A percentile compares a stretch with the other conserved stretches of the same genome.
phyloP scores from a whole-genome alignment of 495 filamentous ascomycete species.

The Xylaria scruposa region DNA sequence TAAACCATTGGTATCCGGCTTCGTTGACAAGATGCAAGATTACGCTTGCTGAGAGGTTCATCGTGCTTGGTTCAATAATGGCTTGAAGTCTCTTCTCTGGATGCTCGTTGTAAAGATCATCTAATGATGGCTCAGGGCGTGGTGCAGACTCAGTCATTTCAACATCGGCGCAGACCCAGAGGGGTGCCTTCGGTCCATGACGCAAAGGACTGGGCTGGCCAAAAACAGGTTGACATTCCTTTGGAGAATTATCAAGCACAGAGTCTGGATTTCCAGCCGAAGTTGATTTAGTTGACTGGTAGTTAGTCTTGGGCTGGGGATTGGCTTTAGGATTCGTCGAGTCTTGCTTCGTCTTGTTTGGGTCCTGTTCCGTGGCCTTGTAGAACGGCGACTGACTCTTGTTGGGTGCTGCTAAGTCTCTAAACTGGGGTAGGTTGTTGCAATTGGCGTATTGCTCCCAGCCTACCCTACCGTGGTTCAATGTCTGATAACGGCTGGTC shows the following conservation, averaged over 20 bases:
- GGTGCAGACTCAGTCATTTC: not conserved
- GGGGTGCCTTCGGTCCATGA: not conserved
- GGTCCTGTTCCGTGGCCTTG: not conserved
- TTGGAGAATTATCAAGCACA: not conserved
- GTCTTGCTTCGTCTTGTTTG: not conserved
- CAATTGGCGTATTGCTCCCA: conserved; percentile 11
- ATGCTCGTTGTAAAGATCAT: conserved; percentile 26
- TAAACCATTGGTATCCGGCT: conserved; percentile 27
- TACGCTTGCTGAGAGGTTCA: conserved; percentile 13
- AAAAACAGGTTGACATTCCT: not conserved
- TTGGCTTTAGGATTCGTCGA: not conserved
- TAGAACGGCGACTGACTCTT: not conserved
- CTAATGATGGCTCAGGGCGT: conserved; percentile 9
- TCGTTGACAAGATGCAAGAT: conserved; percentile 26
- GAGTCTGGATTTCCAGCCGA: not conserved
- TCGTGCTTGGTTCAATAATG: not conserved
- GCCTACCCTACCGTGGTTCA: not conserved
- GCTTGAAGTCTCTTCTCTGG: conserved; percentile 26
- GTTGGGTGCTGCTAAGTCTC: not conserved
- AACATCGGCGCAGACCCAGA: not conserved
- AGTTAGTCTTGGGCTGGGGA: not conserved
- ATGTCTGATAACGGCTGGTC: too few species aligned
- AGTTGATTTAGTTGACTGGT: not conserved
- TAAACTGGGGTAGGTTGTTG: not conserved
- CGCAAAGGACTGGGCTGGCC: conserved; percentile 13